A percentile compares a stretch with the other conserved stretches of the same genome.
Conservation (phyloP, 2,329 filamentous ascomycete genomes). For the Colletotrichum sp. region DNA sequence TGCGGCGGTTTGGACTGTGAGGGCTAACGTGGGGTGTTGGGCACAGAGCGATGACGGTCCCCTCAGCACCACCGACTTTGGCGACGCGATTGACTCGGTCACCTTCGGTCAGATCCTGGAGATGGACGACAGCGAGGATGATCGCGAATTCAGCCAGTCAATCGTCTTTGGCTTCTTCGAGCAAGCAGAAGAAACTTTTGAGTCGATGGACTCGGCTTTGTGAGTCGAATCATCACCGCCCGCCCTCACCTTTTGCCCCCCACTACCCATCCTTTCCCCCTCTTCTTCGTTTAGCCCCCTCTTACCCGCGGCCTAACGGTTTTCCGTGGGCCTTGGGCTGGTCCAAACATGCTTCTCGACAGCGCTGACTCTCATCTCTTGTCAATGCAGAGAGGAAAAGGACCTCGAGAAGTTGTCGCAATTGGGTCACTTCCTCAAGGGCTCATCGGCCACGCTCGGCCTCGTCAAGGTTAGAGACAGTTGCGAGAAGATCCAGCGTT, state of each 20-base stretch:
- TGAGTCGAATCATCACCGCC: constrained; percentile 55
- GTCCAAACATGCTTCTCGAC: background rate
- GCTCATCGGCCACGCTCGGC: constrained; percentile 92
- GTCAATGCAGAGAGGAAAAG: constrained; percentile 59
- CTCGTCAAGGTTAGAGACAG: constrained; percentile 89
- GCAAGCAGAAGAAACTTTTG: constrained; percentile 86
- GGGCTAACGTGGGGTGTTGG: constrained; percentile 10
- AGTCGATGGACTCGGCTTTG: constrained; percentile 82
- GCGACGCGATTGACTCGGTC: constrained; percentile 75
- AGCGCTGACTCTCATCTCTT: constrained; percentile 13
- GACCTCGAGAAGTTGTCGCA: constrained; percentile 79
- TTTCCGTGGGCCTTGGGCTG: background rate
- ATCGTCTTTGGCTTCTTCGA: constrained; percentile 94
- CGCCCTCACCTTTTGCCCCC: background rate
- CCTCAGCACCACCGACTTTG: constrained; percentile 50
- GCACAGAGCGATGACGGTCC: constrained; percentile 26
- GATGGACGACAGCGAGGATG: constrained; percentile 92
- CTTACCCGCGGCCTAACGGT: background rate
- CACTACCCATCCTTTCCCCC: constrained; percentile 1
- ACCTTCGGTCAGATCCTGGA: constrained; percentile 97
- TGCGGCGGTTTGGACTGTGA: constrained; percentile 21
- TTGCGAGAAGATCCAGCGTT: constrained; percentile 97
- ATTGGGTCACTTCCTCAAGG: constrained; percentile 96
- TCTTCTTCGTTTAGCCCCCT: background rate
- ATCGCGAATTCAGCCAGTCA: constrained; percentile 84